Percentiles rank a stretch among this genome's conserved stretches.
These are phyloP conservation scores for Pseudozyma flocculosa DNA, from an alignment of 1,284 basidiomycete genomes.

Conservation along the genomic window DNA sequence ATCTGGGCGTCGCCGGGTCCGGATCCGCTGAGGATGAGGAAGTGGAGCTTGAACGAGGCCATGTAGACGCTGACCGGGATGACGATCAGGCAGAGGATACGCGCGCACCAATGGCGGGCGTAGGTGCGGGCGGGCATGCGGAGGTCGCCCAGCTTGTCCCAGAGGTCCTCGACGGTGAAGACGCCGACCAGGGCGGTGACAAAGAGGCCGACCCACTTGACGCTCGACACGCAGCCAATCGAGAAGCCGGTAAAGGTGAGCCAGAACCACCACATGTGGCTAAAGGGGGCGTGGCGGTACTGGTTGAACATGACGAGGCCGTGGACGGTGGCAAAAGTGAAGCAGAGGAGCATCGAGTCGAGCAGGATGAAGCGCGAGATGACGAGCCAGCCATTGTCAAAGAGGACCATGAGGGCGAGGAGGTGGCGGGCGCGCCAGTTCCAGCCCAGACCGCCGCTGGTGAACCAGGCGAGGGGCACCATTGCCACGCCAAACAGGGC, in stretches of 20 bases:
- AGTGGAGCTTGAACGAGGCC: constrained; percentile 92
- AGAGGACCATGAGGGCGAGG: constrained; percentile 86
- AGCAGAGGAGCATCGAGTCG: constrained; percentile 96
- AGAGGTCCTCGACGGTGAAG: constrained; percentile 95
- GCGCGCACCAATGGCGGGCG: constrained; percentile 84
- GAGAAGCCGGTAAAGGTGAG: constrained; percentile 83
- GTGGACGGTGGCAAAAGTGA: constrained; percentile 94
- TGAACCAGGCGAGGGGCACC: constrained; percentile 95
- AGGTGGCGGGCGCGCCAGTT: constrained; percentile 84
- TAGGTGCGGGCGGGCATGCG: constrained; percentile 85
- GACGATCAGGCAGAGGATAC: constrained; percentile 81
- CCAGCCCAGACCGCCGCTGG: constrained; percentile 91
- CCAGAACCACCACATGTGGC: constrained; percentile 96
- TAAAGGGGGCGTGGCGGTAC: constrained; percentile 81
- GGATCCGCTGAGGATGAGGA: constrained; percentile 86
- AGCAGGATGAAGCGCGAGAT: constrained; percentile 96
- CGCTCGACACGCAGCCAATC: constrained; percentile 92
- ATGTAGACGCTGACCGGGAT: constrained; percentile 90
- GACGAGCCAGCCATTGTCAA: constrained; percentile 88
- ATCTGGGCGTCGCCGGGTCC: constrained; percentile 97
- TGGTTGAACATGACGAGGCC: constrained; percentile 94
- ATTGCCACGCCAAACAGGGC: constrained; percentile 91
- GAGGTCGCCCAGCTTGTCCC: constrained; percentile 96
- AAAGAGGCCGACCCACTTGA: constrained; percentile 96
- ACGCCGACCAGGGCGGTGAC: constrained; percentile 89